Base-by-base conservation (phyloP, 306 rosid species). In the Corylus americana region DNA sequence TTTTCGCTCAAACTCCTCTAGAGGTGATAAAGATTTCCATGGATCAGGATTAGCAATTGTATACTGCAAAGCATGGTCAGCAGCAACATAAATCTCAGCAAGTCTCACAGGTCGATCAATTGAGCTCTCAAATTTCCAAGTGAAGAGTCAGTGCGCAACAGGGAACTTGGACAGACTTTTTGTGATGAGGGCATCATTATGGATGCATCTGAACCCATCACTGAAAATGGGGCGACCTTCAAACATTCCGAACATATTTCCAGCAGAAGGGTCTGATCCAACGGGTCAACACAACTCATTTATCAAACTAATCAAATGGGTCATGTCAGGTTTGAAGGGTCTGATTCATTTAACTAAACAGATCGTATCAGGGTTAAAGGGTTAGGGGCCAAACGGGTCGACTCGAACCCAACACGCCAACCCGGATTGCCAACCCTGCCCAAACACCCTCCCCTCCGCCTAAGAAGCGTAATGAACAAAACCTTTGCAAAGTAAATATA, bases 81-180 rank as follows among this genome's bases (percentile, higher is more conserved):
- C 88, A 74, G 99, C 96, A 85, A 93, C 85, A 87, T 77, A 88
- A 78, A 95, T 91, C 85, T 95, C 99, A 47, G 99, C 97, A 91
- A 95, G 94, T 86, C 98, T 92, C 99, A 95, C 93, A 8, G 99
- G 99, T 49, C 92, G 90, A 86, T 86, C 92, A 82, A 90, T 81
- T 77, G 96, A 84, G 87, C 88, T 50, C 67, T 91, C 99, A 18
- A 93, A 88, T 85, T 86, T 83, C 94, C 98, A 20, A 97, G 98
- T 37, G 98, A 91, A 86, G 99, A 91, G 88, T 91, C 86, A 71
- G 97, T 93, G 35, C 99, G 98, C 11, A 94, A 22, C 90, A 93
- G 91, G 80, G 88, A 75, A 81, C 81, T 90, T 85, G 90, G 44
- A 47, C 72, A 87, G 69, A 81, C 83, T 79, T 93, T 95, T 64